Evolutionary conservation across 257 asterid species (phyloP).

Genomic region (Striga asiatica): DNA sequence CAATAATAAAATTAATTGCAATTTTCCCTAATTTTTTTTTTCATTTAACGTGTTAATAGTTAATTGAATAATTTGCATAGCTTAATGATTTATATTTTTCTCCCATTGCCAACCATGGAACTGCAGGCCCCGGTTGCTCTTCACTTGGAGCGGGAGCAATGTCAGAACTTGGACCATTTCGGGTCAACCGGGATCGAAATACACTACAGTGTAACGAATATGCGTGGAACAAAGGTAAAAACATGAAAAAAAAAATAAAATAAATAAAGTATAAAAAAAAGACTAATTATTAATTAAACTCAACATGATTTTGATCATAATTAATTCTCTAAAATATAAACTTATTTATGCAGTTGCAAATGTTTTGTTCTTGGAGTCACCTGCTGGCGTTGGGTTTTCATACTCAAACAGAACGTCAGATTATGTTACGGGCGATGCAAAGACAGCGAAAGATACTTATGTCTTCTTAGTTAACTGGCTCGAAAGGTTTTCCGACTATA

Average conservation of each 20-base stretch:
- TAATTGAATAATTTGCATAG: background rate
- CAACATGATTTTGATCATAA: background rate
- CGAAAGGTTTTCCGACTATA: slow-evolving; percentile 65
- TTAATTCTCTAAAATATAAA: too few species aligned
- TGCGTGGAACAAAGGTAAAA: slow-evolving; percentile 54
- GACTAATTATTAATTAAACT: background rate
- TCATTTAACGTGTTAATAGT: too few species aligned
- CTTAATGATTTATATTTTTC: too few species aligned
- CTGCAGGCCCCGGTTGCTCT: slow-evolving; percentile 73
- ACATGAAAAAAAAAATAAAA: too few species aligned
- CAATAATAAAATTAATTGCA: too few species aligned
- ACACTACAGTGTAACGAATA: slow-evolving; percentile 38
- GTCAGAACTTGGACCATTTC: slow-evolving; percentile 59
- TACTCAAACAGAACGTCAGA: slow-evolving; percentile 49
- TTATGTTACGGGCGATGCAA: slow-evolving; percentile 31
- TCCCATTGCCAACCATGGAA: too few species aligned
- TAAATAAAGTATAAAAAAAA: too few species aligned
- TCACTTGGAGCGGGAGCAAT: slow-evolving; percentile 59
- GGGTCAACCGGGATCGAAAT: slow-evolving; percentile 45
- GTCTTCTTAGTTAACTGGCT: slow-evolving; percentile 50
- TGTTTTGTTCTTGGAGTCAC: slow-evolving; percentile 54
- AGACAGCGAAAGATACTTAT: slow-evolving; percentile 48
- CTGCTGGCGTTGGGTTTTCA: slow-evolving; percentile 67
- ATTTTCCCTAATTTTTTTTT: too few species aligned
- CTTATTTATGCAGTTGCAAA: slow-evolving; percentile 35